These are phyloP conservation scores for Fusarium robinianum DNA, from an alignment of 2,329 filamentous ascomycete species.

Conservation along the genomic window DNA sequence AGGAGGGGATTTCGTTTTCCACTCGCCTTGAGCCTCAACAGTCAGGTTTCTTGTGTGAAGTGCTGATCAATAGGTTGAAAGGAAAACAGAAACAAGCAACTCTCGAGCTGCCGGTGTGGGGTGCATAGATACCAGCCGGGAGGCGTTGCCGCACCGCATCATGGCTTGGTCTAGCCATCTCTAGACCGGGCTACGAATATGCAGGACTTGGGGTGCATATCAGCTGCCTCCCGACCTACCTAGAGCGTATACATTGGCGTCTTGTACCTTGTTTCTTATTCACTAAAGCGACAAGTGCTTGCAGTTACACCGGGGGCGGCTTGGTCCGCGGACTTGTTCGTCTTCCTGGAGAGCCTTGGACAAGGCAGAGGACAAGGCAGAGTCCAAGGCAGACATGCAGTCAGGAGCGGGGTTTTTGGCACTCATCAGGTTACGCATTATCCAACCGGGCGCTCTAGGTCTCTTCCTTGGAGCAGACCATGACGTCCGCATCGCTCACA, in stretches of 20 bases:
- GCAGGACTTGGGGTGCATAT: background rate
- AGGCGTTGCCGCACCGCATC: background rate
- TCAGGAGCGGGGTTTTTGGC: background rate
- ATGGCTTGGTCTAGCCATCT: background rate
- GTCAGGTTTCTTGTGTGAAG: background rate
- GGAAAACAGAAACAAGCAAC: no score
- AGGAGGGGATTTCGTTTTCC: background rate
- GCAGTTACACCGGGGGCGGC: background rate
- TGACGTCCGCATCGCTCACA: background rate
- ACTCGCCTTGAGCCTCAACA: background rate
- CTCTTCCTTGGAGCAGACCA: background rate
- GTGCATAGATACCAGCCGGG: background rate
- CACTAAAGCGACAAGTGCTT: background rate
- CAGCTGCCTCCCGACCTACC: no score
- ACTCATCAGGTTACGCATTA: background rate
- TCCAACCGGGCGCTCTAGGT: background rate
- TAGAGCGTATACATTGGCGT: background rate
- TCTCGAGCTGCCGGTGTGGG: background rate
- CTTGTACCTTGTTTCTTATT: background rate
- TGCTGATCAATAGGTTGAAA: no score
- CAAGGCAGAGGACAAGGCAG: no score
- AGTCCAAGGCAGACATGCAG: slow-evolving; percentile 2
- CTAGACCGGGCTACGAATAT: background rate
- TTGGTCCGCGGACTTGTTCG: background rate
- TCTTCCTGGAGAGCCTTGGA: background rate